phyloP scores from a whole-genome alignment of 2,329 filamentous ascomycete species.

The Blastomyces silverae region DNA sequence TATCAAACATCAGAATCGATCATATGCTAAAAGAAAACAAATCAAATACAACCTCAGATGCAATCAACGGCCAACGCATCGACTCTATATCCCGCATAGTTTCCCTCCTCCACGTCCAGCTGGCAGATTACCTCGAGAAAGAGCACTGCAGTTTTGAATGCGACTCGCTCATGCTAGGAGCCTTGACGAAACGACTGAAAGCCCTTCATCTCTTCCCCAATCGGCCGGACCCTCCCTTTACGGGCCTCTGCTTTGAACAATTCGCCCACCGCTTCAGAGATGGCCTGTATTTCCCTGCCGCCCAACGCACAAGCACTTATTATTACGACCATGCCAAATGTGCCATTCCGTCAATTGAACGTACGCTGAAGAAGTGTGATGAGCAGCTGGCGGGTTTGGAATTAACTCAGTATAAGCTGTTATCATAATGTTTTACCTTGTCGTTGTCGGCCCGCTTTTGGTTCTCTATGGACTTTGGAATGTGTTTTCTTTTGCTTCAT shows the following conservation, averaged over 20 bases:
- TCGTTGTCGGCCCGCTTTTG: neutral
- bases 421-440: neutral
- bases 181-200: constrained; percentile 19
- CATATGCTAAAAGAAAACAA: neutral
- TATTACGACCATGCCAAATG: constrained; percentile 22
- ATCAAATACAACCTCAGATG: constrained; percentile 12
- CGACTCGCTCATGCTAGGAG: constrained; percentile 21
- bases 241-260: constrained; percentile 21
- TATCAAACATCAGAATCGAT: neutral
- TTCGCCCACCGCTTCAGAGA: constrained; percentile 20
- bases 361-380: constrained; percentile 17
- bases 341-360: constrained; percentile 21
- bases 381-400: constrained; percentile 19
- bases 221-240: constrained; percentile 19
- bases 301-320: constrained; percentile 21
- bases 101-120: constrained; percentile 18
- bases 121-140: constrained; percentile 20
- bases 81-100: constrained; percentile 18
- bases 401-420: constrained; percentile 18
- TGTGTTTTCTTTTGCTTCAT: neutral
- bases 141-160: constrained; percentile 24
- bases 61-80: constrained; percentile 19
- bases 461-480: neutral
- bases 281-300: constrained; percentile 22
- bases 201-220: constrained; percentile 19